phyloP scores from a whole-genome alignment of 139 green algal species.

The Zygnema cylindricum region DNA sequence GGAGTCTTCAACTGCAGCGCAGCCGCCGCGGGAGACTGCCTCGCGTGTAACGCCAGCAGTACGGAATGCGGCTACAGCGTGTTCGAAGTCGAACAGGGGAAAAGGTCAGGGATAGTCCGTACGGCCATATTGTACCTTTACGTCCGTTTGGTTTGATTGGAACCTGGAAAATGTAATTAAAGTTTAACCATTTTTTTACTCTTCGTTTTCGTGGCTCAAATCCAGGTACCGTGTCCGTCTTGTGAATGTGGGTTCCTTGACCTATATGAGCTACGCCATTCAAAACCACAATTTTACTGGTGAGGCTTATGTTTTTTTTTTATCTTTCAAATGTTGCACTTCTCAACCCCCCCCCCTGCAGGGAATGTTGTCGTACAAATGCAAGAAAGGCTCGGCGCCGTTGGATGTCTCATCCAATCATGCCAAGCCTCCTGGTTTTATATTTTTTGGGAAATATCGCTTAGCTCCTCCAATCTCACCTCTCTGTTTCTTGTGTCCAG shows the following conservation, averaged over 20 bases:
- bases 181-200: background rate
- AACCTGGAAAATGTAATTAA: background rate
- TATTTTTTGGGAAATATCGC: no score
- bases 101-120: slow-evolving; percentile 1
- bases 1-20: slow-evolving; percentile 22
- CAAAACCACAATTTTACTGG: background rate
- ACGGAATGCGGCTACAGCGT: background rate
- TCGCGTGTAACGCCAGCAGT: slow-evolving; percentile 5
- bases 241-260: background rate
- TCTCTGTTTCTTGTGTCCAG: no score
- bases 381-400: no score
- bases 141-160: background rate
- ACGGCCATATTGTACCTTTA: no score
- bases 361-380: no score
- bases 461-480: no score
- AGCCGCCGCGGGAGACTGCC: background rate
- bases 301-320: no score
- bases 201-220: background rate
- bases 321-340: no score
- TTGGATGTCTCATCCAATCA: no score
- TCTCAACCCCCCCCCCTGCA: no score
- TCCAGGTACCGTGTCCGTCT: background rate
- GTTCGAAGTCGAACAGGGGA: slow-evolving; percentile 10
- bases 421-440: no score
- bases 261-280: background rate